Evolutionary conservation across 805 yeast genomes (phyloP).

Genomic region (Scheffersomyces amazonensis): DNA sequence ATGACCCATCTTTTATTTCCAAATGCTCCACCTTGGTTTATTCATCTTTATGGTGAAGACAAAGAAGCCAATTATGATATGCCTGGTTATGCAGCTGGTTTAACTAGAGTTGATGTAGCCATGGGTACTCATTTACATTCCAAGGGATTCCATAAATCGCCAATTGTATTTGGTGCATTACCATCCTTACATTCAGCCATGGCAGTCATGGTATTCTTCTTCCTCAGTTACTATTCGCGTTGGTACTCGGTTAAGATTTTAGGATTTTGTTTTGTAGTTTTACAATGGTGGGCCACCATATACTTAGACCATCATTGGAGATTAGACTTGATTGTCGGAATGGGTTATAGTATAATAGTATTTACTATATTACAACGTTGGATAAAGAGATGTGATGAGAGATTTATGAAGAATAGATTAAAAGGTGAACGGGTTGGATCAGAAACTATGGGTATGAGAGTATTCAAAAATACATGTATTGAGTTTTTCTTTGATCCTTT

Average conservation of each 20-base stretch:
- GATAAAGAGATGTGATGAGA: slow-evolving; percentile 17
- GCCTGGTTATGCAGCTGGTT: slow-evolving; percentile 76
- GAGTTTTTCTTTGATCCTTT: slow-evolving; percentile 54
- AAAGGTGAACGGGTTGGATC: slow-evolving; percentile 42
- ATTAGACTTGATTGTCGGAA: slow-evolving; percentile 56
- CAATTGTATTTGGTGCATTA: slow-evolving; percentile 67
- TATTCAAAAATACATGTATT: slow-evolving; percentile 46
- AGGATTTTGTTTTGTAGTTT: slow-evolving; percentile 42
- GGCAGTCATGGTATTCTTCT: slow-evolving; percentile 52
- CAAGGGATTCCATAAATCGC: slow-evolving; percentile 63
- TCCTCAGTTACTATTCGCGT: slow-evolving; percentile 36
- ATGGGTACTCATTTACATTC: slow-evolving; percentile 52
- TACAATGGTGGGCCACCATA: slow-evolving; percentile 78
- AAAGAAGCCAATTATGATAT: slow-evolving; percentile 55
- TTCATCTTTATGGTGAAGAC: slow-evolving; percentile 57
- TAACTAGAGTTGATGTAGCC: slow-evolving; percentile 62
- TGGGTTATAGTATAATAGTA: slow-evolving; percentile 34
- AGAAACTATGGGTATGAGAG: slow-evolving; percentile 61
- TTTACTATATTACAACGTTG: slow-evolving; percentile 8
- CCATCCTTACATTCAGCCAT: slow-evolving; percentile 67
- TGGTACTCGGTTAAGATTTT: slow-evolving; percentile 31
- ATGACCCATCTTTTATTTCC: slow-evolving; percentile 62
- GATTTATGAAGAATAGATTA: slow-evolving; percentile 32
- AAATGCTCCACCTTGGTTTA: slow-evolving; percentile 76
- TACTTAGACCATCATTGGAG: slow-evolving; percentile 74